Evolutionary conservation across 495 filamentous ascomycete species (phyloP).

Genomic region (Cercophora samala): DNA sequence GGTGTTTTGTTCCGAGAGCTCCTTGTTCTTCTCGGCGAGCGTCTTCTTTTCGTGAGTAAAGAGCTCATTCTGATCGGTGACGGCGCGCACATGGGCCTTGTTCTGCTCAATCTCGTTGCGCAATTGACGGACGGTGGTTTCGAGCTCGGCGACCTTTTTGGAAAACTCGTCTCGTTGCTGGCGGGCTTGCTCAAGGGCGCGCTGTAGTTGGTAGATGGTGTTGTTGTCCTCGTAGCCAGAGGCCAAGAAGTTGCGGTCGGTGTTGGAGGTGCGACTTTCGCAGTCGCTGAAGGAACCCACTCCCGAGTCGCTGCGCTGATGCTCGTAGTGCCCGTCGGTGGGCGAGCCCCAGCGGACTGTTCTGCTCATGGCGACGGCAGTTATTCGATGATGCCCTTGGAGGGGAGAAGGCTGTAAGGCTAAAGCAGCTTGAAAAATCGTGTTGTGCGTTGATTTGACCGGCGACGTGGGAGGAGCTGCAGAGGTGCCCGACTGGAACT

Average conservation of each 20-base stretch:
- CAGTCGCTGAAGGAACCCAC: constrained; percentile 38
- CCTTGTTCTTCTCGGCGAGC: constrained; percentile 81
- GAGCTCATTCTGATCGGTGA: constrained; percentile 76
- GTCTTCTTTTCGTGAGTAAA: constrained; percentile 52
- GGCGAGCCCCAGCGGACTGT: constrained; percentile 39
- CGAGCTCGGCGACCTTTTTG: constrained; percentile 34
- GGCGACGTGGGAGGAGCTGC: constrained; percentile 30
- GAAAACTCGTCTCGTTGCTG: constrained; percentile 24
- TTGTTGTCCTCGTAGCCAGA: constrained; percentile 27
- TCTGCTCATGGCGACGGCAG: constrained; percentile 31
- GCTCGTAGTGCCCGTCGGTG: constrained; percentile 29
- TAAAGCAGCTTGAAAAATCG: constrained; percentile 34
- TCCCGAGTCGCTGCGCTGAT: constrained; percentile 38
- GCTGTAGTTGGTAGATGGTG: constrained; percentile 27
- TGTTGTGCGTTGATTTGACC: constrained; percentile 45
- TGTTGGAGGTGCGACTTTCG: constrained; percentile 28
- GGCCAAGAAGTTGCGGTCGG: constrained; percentile 25
- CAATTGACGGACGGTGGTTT: constrained; percentile 47
- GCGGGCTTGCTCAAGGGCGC: constrained; percentile 16
- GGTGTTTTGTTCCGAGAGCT: constrained; percentile 80
- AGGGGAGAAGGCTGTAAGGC: constrained; percentile 26
- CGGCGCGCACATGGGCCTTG: constrained; percentile 71
- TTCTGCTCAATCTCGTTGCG: constrained; percentile 62
- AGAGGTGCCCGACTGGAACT: constrained; percentile 35
- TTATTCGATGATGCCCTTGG: constrained; percentile 17